Base-by-base conservation (phyloP, 2,329 filamentous ascomycete species). In the Aspergillus latus region DNA sequence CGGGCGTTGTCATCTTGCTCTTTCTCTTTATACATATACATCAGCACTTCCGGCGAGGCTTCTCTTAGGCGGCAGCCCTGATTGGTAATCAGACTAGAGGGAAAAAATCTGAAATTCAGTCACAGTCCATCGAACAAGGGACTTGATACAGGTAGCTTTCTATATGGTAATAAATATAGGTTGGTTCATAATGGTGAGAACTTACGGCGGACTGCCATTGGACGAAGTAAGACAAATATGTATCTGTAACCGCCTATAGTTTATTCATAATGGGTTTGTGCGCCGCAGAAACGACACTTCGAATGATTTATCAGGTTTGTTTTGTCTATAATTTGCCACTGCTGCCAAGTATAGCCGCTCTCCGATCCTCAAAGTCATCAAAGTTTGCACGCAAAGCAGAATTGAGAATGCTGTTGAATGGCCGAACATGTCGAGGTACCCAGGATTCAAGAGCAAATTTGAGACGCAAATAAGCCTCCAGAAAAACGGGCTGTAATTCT, bases 401-500 rank as follows among this genome's bases (percentile, higher is more conserved):
- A 2, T 55, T 49, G 32, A 74, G 58, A 28, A 74, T 61, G 48
- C 68, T 68, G 1, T 16, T 47, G 7, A 42, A 8, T 29, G 16
- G 46, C 42, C n/a, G 11, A 26, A 11, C 16, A 15, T 26, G 15
- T n/a, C 30, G 3, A 37, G 48, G 42, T 40, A 70, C 59, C 71
- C 69, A 73, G 7, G 34, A 42, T 16, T 64, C 50, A 16, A 72
- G 60, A 3, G 62, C 58, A 3, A 34, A 42, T 36, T 58, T 56
- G 28, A 77, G 59, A 34, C 60, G 57, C 21, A 64, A 52, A 59
- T 72, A 52, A 21, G 71, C 66, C 39, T 54, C 46, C 4, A 63
- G 60, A 44, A 83, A 76, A 0, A 76, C 80, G 10, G 54, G 58
- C 57, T 80, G 75, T 13, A 86, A 63, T 56, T 84, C 78, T 56